phyloP scores from a whole-genome alignment of 1,139 yeast genomes.

The Yamadazyma triangularis region DNA sequence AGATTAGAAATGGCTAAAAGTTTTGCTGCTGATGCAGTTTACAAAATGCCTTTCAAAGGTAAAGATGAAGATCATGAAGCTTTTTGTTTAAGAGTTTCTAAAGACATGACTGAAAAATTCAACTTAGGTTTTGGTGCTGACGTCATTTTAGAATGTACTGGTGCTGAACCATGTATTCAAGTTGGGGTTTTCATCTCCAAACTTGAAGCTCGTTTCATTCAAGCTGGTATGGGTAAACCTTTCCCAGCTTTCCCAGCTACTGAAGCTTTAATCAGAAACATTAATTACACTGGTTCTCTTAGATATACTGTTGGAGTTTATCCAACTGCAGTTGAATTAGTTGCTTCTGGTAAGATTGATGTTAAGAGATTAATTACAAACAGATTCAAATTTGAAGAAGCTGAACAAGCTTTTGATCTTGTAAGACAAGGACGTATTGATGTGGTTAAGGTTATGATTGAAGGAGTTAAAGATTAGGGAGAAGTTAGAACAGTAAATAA shows the following conservation, averaged over 20 bases:
- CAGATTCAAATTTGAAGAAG: constrained; percentile 61
- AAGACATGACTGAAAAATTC: constrained; percentile 10
- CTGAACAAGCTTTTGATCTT: constrained; percentile 67
- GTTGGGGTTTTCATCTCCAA: constrained; percentile 52
- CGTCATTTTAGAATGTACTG: constrained; percentile 62
- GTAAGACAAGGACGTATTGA: constrained; percentile 43
- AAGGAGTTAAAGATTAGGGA: constrained; percentile 27
- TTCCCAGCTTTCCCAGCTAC: constrained; percentile 63
- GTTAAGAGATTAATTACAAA: constrained; percentile 60
- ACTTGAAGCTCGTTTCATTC: constrained; percentile 58
- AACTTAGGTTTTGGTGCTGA: constrained; percentile 41
- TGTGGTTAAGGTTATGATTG: constrained; percentile 59
- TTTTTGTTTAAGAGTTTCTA: constrained; percentile 11
- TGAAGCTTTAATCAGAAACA: constrained; percentile 58
- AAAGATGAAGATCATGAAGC: constrained; percentile 10
- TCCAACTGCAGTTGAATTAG: constrained; percentile 41
- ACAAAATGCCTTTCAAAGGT: constrained; percentile 14
- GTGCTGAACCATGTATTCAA: constrained; percentile 62
- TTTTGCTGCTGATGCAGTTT: constrained; percentile 18
- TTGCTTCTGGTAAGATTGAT: constrained; percentile 40
- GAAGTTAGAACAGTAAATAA: too few relatives aligned
- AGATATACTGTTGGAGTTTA: constrained; percentile 20
- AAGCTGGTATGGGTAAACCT: constrained; percentile 67
- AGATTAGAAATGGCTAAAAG: constrained; percentile 25
- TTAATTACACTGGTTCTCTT: constrained; percentile 60